phyloP scores from a whole-genome alignment of 441 rosid genomes.

The Euphorbia neoarborescens region DNA sequence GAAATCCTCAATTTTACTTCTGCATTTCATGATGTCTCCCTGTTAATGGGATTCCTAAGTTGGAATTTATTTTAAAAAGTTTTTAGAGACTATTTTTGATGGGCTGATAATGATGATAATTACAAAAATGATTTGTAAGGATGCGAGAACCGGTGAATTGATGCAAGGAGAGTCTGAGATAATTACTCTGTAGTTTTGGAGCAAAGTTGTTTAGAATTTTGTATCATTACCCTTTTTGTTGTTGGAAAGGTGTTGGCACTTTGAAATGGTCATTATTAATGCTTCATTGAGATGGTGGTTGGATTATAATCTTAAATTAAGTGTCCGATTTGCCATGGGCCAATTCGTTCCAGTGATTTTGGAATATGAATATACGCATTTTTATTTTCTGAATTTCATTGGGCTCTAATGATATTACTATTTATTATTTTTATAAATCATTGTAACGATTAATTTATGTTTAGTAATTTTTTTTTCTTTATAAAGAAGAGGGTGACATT shows the following conservation, averaged over 20 bases:
- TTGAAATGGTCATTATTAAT: not conserved
- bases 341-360: no score
- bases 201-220: slow-evolving; percentile 3
- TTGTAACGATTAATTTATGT: no score
- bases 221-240: not conserved
- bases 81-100: slow-evolving; percentile 12
- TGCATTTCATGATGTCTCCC: slow-evolving; percentile 11
- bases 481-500: no score
- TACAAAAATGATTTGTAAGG: not conserved
- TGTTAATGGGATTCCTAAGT: slow-evolving; percentile 7
- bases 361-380: no score
- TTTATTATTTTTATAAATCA: no score
- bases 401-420: no score
- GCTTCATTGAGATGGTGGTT: no score
- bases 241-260: not conserved
- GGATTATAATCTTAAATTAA: no score
- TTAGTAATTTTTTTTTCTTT: no score
- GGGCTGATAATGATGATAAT: slow-evolving; percentile 13
- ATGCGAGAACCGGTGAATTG: not conserved
- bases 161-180: not conserved
- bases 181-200: not conserved
- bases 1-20: not conserved
- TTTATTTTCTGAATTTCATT: no score
- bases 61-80: no score
- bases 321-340: no score